A percentile compares a stretch with the other conserved stretches of the same genome.
Conservation (phyloP, 495 filamentous ascomycete species). For the Amphirosellinia nigrospora region DNA sequence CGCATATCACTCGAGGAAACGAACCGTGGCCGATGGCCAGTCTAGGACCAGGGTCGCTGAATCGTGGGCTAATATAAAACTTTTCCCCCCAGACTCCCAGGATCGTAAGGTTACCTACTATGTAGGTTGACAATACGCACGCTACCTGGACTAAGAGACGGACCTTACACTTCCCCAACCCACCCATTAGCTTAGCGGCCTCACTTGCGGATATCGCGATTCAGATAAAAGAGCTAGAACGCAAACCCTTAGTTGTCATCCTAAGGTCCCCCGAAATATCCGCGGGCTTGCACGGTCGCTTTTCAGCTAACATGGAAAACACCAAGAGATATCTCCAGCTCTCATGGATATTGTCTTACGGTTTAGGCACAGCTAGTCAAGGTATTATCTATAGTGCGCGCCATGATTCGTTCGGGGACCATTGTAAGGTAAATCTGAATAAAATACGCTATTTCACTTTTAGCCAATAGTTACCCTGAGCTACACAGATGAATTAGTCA, state of each 20-base stretch:
- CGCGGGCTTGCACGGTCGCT: constrained; percentile 1
- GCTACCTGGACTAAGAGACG: not conserved
- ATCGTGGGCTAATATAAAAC: not conserved
- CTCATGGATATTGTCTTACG: not conserved
- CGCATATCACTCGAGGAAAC: not conserved
- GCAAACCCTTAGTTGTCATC: not conserved
- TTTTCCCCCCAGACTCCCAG: not conserved
- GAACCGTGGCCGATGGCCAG: not conserved
- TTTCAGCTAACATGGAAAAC: not conserved
- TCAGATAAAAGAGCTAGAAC: not conserved
- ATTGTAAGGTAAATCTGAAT: not conserved
- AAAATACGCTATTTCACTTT: not conserved
- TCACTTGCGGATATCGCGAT: not conserved
- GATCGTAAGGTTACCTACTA: not conserved
- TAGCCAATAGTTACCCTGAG: not conserved
- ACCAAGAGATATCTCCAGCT: not conserved
- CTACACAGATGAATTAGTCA: not conserved
- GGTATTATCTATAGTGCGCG: not conserved
- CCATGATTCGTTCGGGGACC: not conserved
- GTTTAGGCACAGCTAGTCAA: not conserved
- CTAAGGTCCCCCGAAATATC: not conserved
- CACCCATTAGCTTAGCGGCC: constrained; percentile 3
- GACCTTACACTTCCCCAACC: not conserved
- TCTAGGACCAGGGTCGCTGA: not conserved
- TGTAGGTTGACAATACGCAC: not conserved